Base-by-base conservation (phyloP, 2,329 filamentous ascomycete genomes). In the Exophiala alcalophila region DNA sequence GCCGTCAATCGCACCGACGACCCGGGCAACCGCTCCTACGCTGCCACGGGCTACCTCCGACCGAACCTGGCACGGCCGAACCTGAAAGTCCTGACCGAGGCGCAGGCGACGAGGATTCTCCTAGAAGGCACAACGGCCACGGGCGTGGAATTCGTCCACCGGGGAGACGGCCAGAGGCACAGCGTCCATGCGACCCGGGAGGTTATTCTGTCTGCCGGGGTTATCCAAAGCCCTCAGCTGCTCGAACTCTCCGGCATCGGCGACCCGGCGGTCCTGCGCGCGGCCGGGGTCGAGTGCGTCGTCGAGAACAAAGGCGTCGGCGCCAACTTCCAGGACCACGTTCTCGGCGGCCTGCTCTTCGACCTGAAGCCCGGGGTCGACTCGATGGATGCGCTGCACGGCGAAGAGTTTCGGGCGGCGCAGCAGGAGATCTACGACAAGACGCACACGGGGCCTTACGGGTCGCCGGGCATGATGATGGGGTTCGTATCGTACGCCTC, bases 181-280 rank as follows among this genome's bases (percentile, higher is more conserved):
- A 56, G 58, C 11, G 58, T 66, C 5, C 64, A 49, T 4, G 63
- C 55, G 47, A 58, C 44, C 9, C 55, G 59, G 31, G 80, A 83
- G 50, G 70, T 83, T 9, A 69, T 84, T 24, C 60, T 84, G 3
- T 73, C 72, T 2, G 77, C 77, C 0, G 81, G 81, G 0, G 71
- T 72, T 14, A 64, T 76, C 28, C 72, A 73, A 55, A 78, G 73
- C 11, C 80, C 72, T 3, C 76, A 74, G 60, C 65, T 78, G 12
- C 70, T 76, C 11, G 79, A 83, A 50, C 65, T 81, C 2, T 81
- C 78, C 0, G 80, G 80, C 0, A 69, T 84, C 16, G 80, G 80
- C 2, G 66, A 69, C 31, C 59, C 64, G 0, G 57, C 60, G 0
- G 54, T 73, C 2, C 62, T 76, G 2, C 49, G 57, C 7, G 55